phyloP scores from a whole-genome alignment of 768 basidiomycete genomes.

The Phylloporus arenicola region DNA sequence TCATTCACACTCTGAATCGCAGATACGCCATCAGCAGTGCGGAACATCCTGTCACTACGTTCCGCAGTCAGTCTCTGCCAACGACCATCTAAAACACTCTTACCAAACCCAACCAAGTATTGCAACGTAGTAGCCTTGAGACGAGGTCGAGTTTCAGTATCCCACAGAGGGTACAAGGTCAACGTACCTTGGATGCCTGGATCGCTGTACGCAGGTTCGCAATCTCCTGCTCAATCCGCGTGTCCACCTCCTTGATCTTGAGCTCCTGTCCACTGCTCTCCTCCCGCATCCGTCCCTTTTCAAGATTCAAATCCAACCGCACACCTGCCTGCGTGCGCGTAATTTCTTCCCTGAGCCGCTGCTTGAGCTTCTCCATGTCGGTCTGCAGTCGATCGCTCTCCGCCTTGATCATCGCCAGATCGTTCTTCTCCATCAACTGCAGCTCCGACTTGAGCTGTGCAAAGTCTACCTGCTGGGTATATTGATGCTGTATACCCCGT shows the following conservation, averaged over 20 bases:
- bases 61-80: conserved; percentile 4
- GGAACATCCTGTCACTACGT: conserved; percentile 74
- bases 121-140: conserved; percentile 75
- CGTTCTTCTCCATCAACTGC: conserved; percentile 95
- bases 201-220: conserved; percentile 78
- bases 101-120: conserved; percentile 84
- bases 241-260: conserved; percentile 97
- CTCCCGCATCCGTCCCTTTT: conserved; percentile 94
- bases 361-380: conserved; percentile 94
- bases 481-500: conserved; percentile 58
- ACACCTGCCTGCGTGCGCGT: conserved; percentile 91
- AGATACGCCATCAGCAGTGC: conserved; percentile 85
- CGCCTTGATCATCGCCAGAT: conserved; percentile 89
- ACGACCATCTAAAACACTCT: conserved; percentile 22
- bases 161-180: not conserved
- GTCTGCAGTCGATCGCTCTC: conserved; percentile 91
- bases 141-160: conserved; percentile 1
- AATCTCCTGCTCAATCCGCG: conserved; percentile 94
- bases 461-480: conserved; percentile 95
- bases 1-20: conserved; percentile 45
- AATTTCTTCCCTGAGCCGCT: conserved; percentile 86
- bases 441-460: conserved; percentile 95
- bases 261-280: conserved; percentile 87
- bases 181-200: conserved; percentile 72
- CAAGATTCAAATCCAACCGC: conserved; percentile 88